A percentile compares a stretch with the other conserved stretches of the same genome.
phyloP scores from a whole-genome alignment of 352 stramenopile species.

The Phytophthora sp. region DNA sequence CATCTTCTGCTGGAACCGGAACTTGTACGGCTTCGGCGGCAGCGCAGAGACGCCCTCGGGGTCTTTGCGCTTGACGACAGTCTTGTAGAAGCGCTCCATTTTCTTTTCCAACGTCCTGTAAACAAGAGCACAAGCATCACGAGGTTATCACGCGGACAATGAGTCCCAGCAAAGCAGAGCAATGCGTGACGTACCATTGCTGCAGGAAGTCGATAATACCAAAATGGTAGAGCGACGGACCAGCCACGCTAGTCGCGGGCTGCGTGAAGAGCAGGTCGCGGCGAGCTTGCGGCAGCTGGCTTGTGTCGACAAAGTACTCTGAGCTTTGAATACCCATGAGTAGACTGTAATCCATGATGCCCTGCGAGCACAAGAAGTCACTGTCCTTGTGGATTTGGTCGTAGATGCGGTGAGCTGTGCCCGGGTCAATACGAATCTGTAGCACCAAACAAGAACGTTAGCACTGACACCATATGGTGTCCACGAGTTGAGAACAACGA shows the following conservation, averaged over 20 bases:
- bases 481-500: background rate
- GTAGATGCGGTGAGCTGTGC: slow-evolving; percentile 83
- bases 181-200: slow-evolving; percentile 70
- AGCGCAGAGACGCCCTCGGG: slow-evolving; percentile 87
- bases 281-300: slow-evolving; percentile 57
- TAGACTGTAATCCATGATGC: slow-evolving; percentile 94
- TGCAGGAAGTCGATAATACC: slow-evolving; percentile 93
- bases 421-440: slow-evolving; percentile 80
- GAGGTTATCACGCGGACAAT: slow-evolving; percentile 6
- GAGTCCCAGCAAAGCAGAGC: background rate
- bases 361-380: slow-evolving; percentile 88
- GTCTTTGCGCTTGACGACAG: slow-evolving; percentile 87
- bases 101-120: slow-evolving; percentile 90
- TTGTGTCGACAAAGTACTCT: slow-evolving; percentile 89
- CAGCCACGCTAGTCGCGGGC: slow-evolving; percentile 83
- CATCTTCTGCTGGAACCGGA: slow-evolving; percentile 92
- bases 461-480: too few relatives aligned
- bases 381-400: slow-evolving; percentile 90
- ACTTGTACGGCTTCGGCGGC: slow-evolving; percentile 90
- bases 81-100: slow-evolving; percentile 92
- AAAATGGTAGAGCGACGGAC: slow-evolving; percentile 90
- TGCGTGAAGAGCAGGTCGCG: slow-evolving; percentile 82
- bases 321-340: slow-evolving; percentile 92
- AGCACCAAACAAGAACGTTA: slow-evolving; percentile 5
- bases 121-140: background rate